Evolutionary conservation across 257 asterid genomes (phyloP), one percentile per base, ranked within the genome.

Genomic region (Agastache rugosa): DNA sequence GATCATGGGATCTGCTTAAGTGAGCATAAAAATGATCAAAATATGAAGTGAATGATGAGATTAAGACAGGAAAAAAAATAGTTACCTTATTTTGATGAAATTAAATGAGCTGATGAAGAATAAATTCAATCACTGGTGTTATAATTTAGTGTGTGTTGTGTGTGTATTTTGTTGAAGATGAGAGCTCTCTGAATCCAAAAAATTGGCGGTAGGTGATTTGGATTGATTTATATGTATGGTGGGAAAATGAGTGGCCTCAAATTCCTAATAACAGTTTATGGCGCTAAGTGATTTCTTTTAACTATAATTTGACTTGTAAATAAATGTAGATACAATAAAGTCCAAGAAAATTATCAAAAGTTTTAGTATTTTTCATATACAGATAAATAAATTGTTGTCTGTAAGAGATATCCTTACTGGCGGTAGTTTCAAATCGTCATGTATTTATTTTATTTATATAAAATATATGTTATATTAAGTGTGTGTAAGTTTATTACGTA

Each of bases 121-220:
- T 11, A 14, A 8, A 41, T 20, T 6, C 9, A 10, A 48, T 48
- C 56, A 50, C 11, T n/a, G 55, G 55, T 48, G 55, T 48, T 48
- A 14, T 8, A 2, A 27, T 35, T 70, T 35, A 47, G 37, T 45
- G 25, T n/a, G 72, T 62, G 72, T 63, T 37, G 39, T 76, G 77
- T 78, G 81, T 65, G 75, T 53, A 12, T 72, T 75, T 47, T 9
- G 27, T 63, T 35, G 82, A 48, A 74, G 80, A 75, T 35, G 77
- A 76, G 74, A 58, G 75, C 29, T 50, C 45, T 53, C 27, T 60
- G 79, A 71, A 78, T 78, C 67, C 79, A 23, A 67, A 65, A 78
- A 79, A 83, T 65, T 82, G 88, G 87, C 75, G 63, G 84, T 73
- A 71, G 59, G 66, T 73, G 67, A 59, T 76, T 68, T n/a, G 67